Percentiles rank a stretch among this genome's conserved stretches.
phyloP scores from a whole-genome alignment of 1,284 basidiomycete species.

The Marasmius fiardii region DNA sequence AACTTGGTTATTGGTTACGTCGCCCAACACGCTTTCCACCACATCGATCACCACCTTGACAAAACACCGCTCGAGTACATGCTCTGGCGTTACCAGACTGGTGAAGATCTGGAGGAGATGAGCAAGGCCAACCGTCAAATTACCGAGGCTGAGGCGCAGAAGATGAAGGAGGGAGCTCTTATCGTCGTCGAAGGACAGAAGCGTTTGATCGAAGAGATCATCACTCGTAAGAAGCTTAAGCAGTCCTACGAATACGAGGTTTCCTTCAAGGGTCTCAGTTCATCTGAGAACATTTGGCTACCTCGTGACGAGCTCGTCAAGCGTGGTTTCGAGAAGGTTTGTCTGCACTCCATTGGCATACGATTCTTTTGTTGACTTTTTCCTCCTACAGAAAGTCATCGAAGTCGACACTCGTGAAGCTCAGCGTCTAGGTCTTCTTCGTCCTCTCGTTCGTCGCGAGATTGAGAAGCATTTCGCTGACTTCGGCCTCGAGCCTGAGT shows the following conservation, averaged over 20 bases:
- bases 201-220: slow-evolving; percentile 91
- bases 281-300: slow-evolving; percentile 96
- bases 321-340: slow-evolving; percentile 94
- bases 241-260: slow-evolving; percentile 98
- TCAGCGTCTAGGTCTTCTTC: slow-evolving; percentile 92
- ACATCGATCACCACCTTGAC: slow-evolving; percentile 97
- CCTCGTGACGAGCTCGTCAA: slow-evolving; percentile 95
- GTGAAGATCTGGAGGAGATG: slow-evolving; percentile 97
- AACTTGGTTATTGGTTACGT: slow-evolving; percentile 99
- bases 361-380: slow-evolving; percentile 15
- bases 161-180: slow-evolving; percentile 94
- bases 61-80: slow-evolving; percentile 98
- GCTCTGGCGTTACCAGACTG: slow-evolving; percentile 99
- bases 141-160: slow-evolving; percentile 84
- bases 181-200: slow-evolving; percentile 93
- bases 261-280: slow-evolving; percentile 88
- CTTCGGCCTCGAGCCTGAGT: slow-evolving; percentile 95
- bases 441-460: slow-evolving; percentile 95
- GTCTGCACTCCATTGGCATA: slow-evolving; percentile 15
- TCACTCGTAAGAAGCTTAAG: slow-evolving; percentile 95
- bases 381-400: slow-evolving; percentile 71
- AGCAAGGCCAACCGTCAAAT: slow-evolving; percentile 87
- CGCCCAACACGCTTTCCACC: slow-evolving; percentile 98
- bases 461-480: slow-evolving; percentile 98
- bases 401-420: slow-evolving; percentile 98